phyloP scores from a whole-genome alignment of 2,329 filamentous ascomycete species.

The Emergomyces orientalis region DNA sequence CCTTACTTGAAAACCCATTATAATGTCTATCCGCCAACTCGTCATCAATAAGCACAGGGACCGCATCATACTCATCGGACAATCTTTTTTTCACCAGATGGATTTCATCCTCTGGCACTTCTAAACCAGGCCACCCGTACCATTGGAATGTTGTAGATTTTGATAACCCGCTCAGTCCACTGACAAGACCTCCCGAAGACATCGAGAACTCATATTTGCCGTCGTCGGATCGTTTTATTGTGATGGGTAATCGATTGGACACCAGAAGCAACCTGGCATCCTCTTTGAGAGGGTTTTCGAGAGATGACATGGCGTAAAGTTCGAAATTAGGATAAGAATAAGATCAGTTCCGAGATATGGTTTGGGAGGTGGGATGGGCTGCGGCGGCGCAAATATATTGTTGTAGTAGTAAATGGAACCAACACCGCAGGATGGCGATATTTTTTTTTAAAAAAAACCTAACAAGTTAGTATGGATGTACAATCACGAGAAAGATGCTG shows the following conservation, averaged over 20 bases:
- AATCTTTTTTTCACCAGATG: conserved; percentile 64
- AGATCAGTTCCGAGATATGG: neutral
- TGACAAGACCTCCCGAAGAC: conserved; percentile 93
- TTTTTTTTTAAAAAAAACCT: too few species aligned
- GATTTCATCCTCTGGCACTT: conserved; percentile 78
- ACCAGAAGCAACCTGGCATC: conserved; percentile 62
- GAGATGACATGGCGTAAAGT: conserved; percentile 25
- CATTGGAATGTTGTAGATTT: conserved; percentile 94
- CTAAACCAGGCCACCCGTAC: conserved; percentile 95
- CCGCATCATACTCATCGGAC: conserved; percentile 77
- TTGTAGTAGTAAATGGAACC: too few species aligned
- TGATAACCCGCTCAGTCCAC: conserved; percentile 78
- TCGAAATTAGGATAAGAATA: conserved; percentile 1
- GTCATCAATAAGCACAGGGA: conserved; percentile 88
- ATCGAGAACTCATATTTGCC: conserved; percentile 89
- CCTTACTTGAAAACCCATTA: conserved; percentile 87
- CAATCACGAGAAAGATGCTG: neutral
- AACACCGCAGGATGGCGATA: neutral
- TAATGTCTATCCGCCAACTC: conserved; percentile 92
- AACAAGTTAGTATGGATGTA: neutral
- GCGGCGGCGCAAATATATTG: neutral
- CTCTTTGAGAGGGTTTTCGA: conserved; percentile 25
- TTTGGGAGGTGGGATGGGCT: neutral
- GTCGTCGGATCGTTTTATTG: conserved; percentile 87
- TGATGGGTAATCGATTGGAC: conserved; percentile 92